Conservation (phyloP, 208 protist genomes). For the Angomonas desouzai region DNA sequence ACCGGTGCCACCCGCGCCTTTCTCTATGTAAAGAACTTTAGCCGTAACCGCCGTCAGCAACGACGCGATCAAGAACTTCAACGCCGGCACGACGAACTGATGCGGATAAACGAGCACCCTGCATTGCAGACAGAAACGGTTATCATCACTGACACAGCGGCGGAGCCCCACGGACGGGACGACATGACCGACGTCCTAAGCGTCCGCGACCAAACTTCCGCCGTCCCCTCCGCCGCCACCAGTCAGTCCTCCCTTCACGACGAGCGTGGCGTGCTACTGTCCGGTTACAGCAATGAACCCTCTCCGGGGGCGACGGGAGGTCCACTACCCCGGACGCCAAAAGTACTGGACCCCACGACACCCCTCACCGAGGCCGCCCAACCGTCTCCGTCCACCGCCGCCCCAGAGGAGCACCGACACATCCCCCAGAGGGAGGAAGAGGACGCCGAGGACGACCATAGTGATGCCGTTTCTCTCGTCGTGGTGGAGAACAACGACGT, state of each 20-base stretch:
- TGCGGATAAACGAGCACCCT: neutral
- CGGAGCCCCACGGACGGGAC: neutral
- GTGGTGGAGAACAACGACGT: conserved; percentile 2
- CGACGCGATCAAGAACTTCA: neutral
- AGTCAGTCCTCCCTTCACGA: neutral
- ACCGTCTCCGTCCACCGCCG: neutral
- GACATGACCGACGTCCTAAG: neutral
- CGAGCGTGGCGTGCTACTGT: neutral
- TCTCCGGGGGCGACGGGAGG: neutral
- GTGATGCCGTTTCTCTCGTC: neutral
- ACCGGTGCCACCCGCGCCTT: neutral
- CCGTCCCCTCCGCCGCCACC: neutral
- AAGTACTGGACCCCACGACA: neutral
- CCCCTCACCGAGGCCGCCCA: neutral
- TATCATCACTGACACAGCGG: neutral
- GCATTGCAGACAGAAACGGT: neutral
- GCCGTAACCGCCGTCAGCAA: conserved; percentile 8
- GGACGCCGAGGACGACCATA: neutral
- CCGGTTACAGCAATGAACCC: neutral
- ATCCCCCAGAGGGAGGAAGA: neutral
- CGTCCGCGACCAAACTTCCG: neutral
- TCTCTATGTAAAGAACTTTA: conserved; percentile 11
- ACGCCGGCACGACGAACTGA: conserved; percentile 2
- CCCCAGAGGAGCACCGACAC: neutral
- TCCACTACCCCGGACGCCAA: neutral